phyloP scores from a whole-genome alignment of 306 rosid species.

The Betula pendula region DNA sequence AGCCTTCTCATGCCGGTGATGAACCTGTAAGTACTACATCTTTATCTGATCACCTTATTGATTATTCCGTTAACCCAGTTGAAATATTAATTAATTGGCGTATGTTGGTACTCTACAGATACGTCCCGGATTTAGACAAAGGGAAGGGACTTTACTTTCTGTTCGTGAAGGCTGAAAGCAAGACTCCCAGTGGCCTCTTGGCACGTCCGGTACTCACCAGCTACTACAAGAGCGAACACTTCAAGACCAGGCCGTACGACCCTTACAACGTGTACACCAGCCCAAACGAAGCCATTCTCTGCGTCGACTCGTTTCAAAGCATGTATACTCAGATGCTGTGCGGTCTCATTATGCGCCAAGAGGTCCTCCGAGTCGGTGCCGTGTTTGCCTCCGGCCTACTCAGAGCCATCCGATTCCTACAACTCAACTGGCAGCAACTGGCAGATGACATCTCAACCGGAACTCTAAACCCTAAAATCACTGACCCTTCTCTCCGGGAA shows the following conservation, averaged over 20 bases:
- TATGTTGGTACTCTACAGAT: slow-evolving; percentile 43
- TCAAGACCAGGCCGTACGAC: slow-evolving; percentile 76
- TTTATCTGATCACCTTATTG: too few relatives aligned
- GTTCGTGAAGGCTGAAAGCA: slow-evolving; percentile 73
- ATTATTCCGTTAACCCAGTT: not conserved
- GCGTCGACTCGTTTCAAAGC: slow-evolving; percentile 77
- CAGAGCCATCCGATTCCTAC: slow-evolving; percentile 81
- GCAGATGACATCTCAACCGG: slow-evolving; percentile 64
- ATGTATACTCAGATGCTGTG: slow-evolving; percentile 96
- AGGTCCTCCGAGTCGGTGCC: slow-evolving; percentile 85
- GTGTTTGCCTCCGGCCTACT: slow-evolving; percentile 93
- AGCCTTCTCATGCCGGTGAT: slow-evolving; percentile 89
- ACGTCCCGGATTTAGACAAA: slow-evolving; percentile 72
- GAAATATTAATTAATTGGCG: not conserved
- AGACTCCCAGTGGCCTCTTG: slow-evolving; percentile 75
- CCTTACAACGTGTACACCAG: slow-evolving; percentile 82
- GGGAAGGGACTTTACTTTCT: slow-evolving; percentile 84
- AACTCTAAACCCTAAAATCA: slow-evolving; percentile 60
- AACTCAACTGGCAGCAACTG: slow-evolving; percentile 62
- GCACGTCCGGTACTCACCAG: slow-evolving; percentile 91
- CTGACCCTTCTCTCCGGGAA: slow-evolving; percentile 48
- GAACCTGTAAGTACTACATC: slow-evolving; percentile 51
- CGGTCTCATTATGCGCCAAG: slow-evolving; percentile 72
- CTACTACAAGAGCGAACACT: slow-evolving; percentile 83
- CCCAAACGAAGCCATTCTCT: slow-evolving; percentile 76